Base-by-base conservation (phyloP, 139 green algal species). In the Pedinophyceae sp. region DNA sequence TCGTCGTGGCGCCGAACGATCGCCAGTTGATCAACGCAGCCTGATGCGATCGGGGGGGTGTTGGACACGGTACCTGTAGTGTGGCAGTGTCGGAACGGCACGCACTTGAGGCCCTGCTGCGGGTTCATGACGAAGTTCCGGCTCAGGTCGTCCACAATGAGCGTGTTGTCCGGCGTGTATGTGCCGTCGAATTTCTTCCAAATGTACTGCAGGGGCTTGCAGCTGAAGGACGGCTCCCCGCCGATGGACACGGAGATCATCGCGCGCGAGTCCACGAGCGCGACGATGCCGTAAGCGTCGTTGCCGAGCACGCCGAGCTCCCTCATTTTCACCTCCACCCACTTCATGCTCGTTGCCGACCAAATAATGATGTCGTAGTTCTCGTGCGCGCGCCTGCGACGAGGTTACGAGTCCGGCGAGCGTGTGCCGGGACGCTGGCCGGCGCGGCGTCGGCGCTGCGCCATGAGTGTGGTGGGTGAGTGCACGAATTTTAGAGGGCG, bases 101-200 rank as follows among this genome's bases (percentile, higher is more conserved):
- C 17, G 45, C 10, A 26, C 45, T 66, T 66, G n/a, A 78, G 55
- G 19, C 70, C 70, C 29, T 71, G 65, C 30, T 60, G 48, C 29
- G 70, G 70, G 48, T 78, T 78, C 66, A 75, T 75, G 30, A 75
- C 55, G 34, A 75, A 78, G 61, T 78, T 78, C n/a, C 66, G 46
- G 6, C 57, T 34, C n/a, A 78, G 56, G 53, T 78, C 70, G 47
- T 78, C 70, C 30, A 78, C 72, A 66, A 78, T 78, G 45, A 78
- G 69, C 7, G 70, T 78, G 58, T 78, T 78, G 17, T 38, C n/a
- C 24, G 41, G 29, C 15, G 38, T 28, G 58, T 75, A 75, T 6
- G 30, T 43, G 26, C 29, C 50, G n/a, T 24, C n/a, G 61, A 58
- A 69, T 13, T 43, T 43, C 10, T 7, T 13, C 34, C 34, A 43